Evolutionary conservation across 345 rosid genomes (phyloP).

Genomic region (Moricandia arvensis): DNA sequence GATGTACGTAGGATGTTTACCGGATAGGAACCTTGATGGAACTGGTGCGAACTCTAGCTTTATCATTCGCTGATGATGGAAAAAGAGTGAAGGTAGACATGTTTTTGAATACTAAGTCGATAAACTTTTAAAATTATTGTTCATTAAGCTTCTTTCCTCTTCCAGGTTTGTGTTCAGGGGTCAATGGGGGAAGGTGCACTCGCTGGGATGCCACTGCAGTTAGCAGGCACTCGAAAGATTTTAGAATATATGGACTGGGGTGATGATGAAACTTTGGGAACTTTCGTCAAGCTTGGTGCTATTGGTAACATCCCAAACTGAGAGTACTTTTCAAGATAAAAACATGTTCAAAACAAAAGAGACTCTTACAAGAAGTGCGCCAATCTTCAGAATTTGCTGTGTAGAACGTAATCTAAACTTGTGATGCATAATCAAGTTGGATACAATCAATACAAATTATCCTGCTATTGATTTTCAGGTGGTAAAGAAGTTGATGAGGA

Average conservation of each 20-base stretch:
- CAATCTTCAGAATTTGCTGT: background rate
- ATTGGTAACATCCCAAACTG: conserved; percentile 54
- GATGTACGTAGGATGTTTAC: conserved; percentile 80
- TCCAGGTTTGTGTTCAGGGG: conserved; percentile 97
- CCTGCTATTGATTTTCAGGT: conserved; percentile 43
- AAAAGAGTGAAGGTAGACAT: conserved; percentile 74
- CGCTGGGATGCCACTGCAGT: conserved; percentile 95
- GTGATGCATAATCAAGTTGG: conserved; percentile 5
- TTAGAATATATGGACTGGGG: conserved; percentile 99
- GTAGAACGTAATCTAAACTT: background rate
- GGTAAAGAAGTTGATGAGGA: conserved; percentile 77
- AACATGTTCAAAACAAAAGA: background rate
- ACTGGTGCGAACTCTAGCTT: conserved; percentile 79
- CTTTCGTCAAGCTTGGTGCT: conserved; percentile 77
- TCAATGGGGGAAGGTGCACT: conserved; percentile 97
- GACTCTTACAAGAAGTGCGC: conserved; percentile 14
- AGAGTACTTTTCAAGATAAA: background rate
- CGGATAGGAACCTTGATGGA: conserved; percentile 96
- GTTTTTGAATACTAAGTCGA: background rate
- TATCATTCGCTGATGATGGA: conserved; percentile 93
- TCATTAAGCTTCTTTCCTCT: conserved; percentile 14
- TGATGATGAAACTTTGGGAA: conserved; percentile 72
- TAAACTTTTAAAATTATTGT: background rate
- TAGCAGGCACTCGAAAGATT: conserved; percentile 85
- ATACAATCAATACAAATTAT: background rate